Base-by-base conservation (phyloP, 192 early-diverging fungal species). In the Backusella morwellensis region DNA sequence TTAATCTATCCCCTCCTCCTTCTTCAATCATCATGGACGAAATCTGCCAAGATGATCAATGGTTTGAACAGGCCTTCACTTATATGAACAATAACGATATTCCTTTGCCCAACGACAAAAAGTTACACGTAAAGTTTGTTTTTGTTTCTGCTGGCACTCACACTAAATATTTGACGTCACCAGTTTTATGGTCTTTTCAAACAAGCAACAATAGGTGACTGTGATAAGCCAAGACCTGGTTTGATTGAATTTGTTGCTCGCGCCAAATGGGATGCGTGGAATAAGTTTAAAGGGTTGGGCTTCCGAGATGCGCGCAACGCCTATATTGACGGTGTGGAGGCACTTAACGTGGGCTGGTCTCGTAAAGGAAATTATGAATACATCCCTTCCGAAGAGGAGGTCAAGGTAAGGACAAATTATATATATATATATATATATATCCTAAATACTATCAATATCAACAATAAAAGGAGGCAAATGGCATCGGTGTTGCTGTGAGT, bases 161-260 rank as follows among this genome's bases (percentile, higher is more conserved):
- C 1, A 66, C 68, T 72, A 35, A 66, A n/a, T 32, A 1, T 8
- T 54, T 19, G 44, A 26, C 34, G 32, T 1, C 38, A 9, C 21
- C 68, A 87, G 85, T 77, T 88, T 47, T 88, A 88, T 81, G 85
- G 78, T 11, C 41, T 86, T 11, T 88, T 85, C 72, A 88, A 88
- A 68, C 86, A 88, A 76, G 83, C 81, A 15, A 86, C 83, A 15
- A 59, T 81, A 40, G 86, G 86, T 3, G 77, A 78, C 35, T 86
- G 85, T 35, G 75, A 72, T 68, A 83, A 52, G 1, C 59, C 81
- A 8, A 77, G 81, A 38, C 86, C 86, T 32, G 59, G 70, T 12
- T 56, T 88, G 19, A 84, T 77, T 59, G 86, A 88, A 47, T 81
- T 85, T 68, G 81, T 81, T 23, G 83, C 35, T 9, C 75, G 85